phyloP scores from a whole-genome alignment of 495 filamentous ascomycete species.

The Aeminium ludgeri region DNA sequence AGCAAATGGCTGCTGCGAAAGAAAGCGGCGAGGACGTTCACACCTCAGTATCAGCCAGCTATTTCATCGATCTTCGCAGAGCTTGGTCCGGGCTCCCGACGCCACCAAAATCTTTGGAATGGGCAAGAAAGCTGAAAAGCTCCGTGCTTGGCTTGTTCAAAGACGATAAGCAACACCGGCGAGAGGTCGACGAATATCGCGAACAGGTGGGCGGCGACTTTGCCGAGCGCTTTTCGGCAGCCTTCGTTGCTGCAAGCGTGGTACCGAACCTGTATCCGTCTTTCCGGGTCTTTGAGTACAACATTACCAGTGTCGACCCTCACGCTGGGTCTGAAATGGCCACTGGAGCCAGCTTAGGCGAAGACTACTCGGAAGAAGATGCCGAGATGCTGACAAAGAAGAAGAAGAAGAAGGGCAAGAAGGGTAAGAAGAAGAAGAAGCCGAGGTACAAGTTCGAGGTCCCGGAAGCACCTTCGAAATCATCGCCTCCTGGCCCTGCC shows the following conservation, averaged over 20 bases:
- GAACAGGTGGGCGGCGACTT: slow-evolving; percentile 59
- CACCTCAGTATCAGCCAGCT: slow-evolving; percentile 49
- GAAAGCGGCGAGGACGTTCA: slow-evolving; percentile 34
- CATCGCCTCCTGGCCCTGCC: slow-evolving; percentile 67
- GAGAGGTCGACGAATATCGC: slow-evolving; percentile 27
- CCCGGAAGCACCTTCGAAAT: slow-evolving; percentile 55
- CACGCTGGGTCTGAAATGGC: not conserved
- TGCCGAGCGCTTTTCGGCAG: slow-evolving; percentile 70
- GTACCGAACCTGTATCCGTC: slow-evolving; percentile 90
- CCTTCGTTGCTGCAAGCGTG: slow-evolving; percentile 65
- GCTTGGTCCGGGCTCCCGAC: slow-evolving; percentile 61
- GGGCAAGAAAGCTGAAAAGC: slow-evolving; percentile 18
- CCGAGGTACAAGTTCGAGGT: slow-evolving; percentile 44
- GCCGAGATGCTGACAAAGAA: slow-evolving; percentile 7
- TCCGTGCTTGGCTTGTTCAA: slow-evolving; percentile 27
- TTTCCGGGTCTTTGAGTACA: slow-evolving; percentile 78
- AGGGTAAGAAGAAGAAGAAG: slow-evolving; percentile 37
- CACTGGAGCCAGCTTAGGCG: not conserved
- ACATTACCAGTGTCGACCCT: slow-evolving; percentile 59
- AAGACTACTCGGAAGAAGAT: slow-evolving; percentile 4
- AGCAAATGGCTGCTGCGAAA: slow-evolving; percentile 23
- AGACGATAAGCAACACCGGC: slow-evolving; percentile 34
- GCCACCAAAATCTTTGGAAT: slow-evolving; percentile 24
- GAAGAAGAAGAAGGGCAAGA: slow-evolving; percentile 5
- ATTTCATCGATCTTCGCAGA: slow-evolving; percentile 61